Conservation (phyloP, 108 stramenopile species). For the Aurantiochytrium sp. region DNA sequence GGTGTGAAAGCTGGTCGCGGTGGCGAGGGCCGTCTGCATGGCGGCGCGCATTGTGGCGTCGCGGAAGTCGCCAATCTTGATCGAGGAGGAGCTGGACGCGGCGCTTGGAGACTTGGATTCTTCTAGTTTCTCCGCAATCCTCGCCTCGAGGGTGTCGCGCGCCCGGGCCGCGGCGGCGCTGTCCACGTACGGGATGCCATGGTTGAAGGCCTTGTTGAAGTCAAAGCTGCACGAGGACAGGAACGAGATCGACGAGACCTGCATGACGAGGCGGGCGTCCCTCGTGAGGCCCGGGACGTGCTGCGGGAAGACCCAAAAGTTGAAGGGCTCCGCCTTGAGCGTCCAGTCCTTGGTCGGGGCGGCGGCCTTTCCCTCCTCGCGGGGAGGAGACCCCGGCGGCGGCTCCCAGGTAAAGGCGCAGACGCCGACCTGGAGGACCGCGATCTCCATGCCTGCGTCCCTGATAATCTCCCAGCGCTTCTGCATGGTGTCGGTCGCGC, state of each 20-base stretch:
- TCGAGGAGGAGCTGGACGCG: too few relatives aligned
- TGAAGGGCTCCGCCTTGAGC: constrained; percentile 12
- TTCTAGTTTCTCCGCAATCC: not conserved
- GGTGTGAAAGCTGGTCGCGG: too few relatives aligned
- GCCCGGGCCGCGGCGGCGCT: not conserved
- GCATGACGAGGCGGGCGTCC: not conserved
- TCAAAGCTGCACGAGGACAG: not conserved
- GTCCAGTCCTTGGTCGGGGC: too few relatives aligned
- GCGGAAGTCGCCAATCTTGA: too few relatives aligned
- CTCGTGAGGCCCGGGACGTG: not conserved
- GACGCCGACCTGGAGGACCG: not conserved
- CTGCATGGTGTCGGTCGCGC: not conserved
- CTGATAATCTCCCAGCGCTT: not conserved
- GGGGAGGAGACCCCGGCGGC: not conserved
- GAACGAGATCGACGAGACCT: not conserved
- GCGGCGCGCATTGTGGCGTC: too few relatives aligned
- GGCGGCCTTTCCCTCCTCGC: too few relatives aligned
- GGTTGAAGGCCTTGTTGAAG: not conserved
- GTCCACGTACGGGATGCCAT: not conserved
- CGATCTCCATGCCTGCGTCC: not conserved
- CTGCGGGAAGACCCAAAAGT: not conserved
- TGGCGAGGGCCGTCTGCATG: too few relatives aligned
- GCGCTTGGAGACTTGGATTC: too few relatives aligned
- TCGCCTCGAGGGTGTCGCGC: not conserved
- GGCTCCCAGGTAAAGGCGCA: not conserved